Evolutionary conservation across 2,329 filamentous ascomycete species (phyloP), one percentile per base, ranked within the genome.

Genomic region (Cytospora leucostoma): DNA sequence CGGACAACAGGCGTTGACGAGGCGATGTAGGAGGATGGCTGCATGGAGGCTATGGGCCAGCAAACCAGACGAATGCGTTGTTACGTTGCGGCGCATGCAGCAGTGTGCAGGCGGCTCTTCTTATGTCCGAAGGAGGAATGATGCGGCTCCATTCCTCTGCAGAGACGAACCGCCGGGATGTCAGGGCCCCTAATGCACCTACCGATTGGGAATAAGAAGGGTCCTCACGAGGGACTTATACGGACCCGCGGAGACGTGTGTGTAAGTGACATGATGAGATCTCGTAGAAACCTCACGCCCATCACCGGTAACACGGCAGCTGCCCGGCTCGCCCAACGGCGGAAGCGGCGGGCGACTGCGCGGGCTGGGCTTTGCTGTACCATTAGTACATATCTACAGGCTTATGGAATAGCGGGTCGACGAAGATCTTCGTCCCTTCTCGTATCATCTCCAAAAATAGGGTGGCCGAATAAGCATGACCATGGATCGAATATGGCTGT

Each of bases 371-470:
- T 21, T 8, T 19, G n/a, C n/a, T 21, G 50, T 33, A 32, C 12
- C 32, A 21, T n/a, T n/a, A n/a, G n/a, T 33, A 52, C 50, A 21
- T 8, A n/a, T n/a, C n/a, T n/a, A 33, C 49, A 17, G 49, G 27
- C 27, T 27, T 10, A 15, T 4, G 50, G 11, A 15, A 15, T n/a
- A n/a, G 27, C 50, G 17, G 8, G 21, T 21, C 44, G 12, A 19
- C 27, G 50, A n/a, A 32, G 21, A 17, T 34, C 50, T 47, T n/a
- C 6, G 12, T 58, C 1, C 27, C 7, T 13, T 32, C 32, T 58
- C 56, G 56, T 58, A 34, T 27, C 4, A 27, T 58, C 56, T 40
- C 40, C 44, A 47, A 47, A 34, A 32, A 50, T 17, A 27, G 56
- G 40, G 3, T 21, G 47, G 12, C 12, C 32, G 11, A 34, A 32